phyloP scores from a whole-genome alignment of 1,284 basidiomycete genomes.

The Moesziomyces parantarcticus region DNA sequence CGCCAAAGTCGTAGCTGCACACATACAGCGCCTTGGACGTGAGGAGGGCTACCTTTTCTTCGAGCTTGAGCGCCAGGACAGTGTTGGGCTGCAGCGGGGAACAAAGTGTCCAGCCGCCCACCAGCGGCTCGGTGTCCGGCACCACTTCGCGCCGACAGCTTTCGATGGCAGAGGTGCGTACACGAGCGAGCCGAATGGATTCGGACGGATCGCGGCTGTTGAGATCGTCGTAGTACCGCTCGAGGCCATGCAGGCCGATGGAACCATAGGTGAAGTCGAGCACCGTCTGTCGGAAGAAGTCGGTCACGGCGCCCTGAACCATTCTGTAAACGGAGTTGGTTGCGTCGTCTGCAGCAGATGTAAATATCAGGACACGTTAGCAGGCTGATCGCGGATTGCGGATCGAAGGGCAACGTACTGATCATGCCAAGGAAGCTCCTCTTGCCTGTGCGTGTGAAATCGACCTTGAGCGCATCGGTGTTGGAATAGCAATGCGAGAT shows the following conservation, averaged over 20 bases:
- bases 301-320: constrained; percentile 74
- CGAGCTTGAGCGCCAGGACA: constrained; percentile 72
- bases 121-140: constrained; percentile 78
- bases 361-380: not conserved
- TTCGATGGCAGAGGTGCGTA: constrained; percentile 71
- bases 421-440: constrained; percentile 85
- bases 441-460: constrained; percentile 90
- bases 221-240: constrained; percentile 70
- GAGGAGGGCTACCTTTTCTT: constrained; percentile 90
- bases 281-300: constrained; percentile 87
- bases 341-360: constrained; percentile 45
- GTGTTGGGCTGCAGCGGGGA: constrained; percentile 82
- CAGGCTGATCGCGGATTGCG: not conserved
- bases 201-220: constrained; percentile 89
- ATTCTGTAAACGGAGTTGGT: constrained; percentile 60
- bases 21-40: constrained; percentile 77
- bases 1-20: constrained; percentile 77
- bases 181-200: constrained; percentile 83
- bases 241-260: constrained; percentile 36
- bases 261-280: constrained; percentile 59
- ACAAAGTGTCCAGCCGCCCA: constrained; percentile 91
- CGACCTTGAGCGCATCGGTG: constrained; percentile 91
- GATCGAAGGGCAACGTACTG: constrained; percentile 11
- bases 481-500: constrained; percentile 62
- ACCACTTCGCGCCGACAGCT: constrained; percentile 35